Evolutionary conservation across 2,329 filamentous ascomycete species (phyloP).

Genomic region (Meredithiella fracta): DNA sequence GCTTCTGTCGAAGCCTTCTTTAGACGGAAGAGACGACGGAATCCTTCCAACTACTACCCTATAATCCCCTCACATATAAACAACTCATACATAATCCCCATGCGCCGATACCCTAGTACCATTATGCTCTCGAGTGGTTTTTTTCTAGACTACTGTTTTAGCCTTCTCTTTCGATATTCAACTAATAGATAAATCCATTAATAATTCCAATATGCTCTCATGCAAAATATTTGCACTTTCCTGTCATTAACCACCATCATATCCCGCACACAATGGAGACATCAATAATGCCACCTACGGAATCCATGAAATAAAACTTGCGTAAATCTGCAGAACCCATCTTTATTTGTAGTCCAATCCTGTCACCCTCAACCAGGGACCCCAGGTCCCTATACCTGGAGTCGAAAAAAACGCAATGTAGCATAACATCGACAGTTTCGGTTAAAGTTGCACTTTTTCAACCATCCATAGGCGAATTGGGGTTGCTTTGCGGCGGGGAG

Average conservation of each 20-base stretch:
- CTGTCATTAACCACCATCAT: neutral
- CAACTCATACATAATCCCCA: neutral
- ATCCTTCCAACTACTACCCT: conserved; percentile 1
- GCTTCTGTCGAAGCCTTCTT: conserved; percentile 1
- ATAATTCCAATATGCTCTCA: too few relatives aligned
- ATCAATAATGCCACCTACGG: too few relatives aligned
- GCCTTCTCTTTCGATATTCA: neutral
- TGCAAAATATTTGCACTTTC: neutral
- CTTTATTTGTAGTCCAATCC: too few relatives aligned
- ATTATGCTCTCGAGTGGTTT: neutral
- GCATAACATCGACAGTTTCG: neutral
- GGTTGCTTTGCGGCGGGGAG: neutral
- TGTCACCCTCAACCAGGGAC: too few relatives aligned
- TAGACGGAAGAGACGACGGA: neutral
- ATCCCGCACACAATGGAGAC: too few relatives aligned
- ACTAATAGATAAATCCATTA: too few relatives aligned
- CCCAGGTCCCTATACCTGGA: too few relatives aligned
- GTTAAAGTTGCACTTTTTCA: conserved; percentile 4
- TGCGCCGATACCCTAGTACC: neutral
- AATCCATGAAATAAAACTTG: too few relatives aligned
- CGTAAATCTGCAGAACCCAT: too few relatives aligned
- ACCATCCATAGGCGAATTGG: neutral
- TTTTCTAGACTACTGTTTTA: neutral
- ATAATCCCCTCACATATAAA: neutral
- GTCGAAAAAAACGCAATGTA: neutral